Percentiles rank a stretch among this genome's conserved stretches.
Evolutionary conservation across 805 yeast species (phyloP).

Genomic region (Teunomyces pallodes): DNA sequence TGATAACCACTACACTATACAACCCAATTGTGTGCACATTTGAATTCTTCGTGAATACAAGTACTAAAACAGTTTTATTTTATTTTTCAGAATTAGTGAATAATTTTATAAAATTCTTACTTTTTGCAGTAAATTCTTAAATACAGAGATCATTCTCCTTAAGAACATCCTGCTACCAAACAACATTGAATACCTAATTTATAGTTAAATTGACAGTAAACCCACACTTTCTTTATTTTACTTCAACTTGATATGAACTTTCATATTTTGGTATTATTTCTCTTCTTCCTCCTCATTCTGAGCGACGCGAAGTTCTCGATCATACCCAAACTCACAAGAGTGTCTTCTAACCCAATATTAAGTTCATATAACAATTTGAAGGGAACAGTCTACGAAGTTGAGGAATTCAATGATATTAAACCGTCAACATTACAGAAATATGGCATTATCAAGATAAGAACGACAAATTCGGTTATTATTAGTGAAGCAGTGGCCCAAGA

Average conservation of each 20-base stretch:
- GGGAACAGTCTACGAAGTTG: background rate
- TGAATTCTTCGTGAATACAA: background rate
- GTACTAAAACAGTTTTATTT: too few relatives aligned
- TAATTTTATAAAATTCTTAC: background rate
- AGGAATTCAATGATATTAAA: background rate
- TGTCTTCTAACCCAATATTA: background rate
- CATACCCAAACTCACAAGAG: background rate
- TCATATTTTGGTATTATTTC: background rate
- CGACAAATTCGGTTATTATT: background rate
- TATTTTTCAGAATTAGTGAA: background rate
- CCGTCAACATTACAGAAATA: background rate
- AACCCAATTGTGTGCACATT: constrained; percentile 18
- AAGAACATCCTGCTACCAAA: background rate
- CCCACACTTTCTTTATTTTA: background rate
- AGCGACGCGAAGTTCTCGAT: background rate
- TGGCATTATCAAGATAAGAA: background rate
- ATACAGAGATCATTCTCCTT: background rate
- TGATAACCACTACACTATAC: constrained; percentile 80
- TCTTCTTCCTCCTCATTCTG: background rate
- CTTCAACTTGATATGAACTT: background rate
- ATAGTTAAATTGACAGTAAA: too few relatives aligned
- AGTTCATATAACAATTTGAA: background rate
- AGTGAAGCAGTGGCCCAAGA: background rate
- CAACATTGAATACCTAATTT: too few relatives aligned
- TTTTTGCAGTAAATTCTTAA: background rate